Evolutionary conservation across 306 rosid genomes (phyloP).

Genomic region (Spatholobus suberectus): DNA sequence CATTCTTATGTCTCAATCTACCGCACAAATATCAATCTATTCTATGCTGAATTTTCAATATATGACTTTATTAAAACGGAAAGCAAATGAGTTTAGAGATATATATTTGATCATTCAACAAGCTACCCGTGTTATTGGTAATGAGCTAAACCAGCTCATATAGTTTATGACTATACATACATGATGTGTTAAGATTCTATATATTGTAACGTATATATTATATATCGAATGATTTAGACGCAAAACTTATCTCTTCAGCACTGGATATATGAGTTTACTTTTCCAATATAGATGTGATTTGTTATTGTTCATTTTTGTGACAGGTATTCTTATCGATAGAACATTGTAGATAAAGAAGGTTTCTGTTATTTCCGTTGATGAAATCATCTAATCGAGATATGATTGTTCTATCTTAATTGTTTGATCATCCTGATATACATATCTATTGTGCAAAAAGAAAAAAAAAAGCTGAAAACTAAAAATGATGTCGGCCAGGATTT

Average conservation of each 20-base stretch:
- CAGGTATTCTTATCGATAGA: not conserved
- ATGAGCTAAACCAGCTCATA: not conserved
- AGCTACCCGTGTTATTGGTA: slow-evolving; percentile 1
- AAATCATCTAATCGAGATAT: not conserved
- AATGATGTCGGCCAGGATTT: slow-evolving; percentile 20
- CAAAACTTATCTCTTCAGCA: slow-evolving; percentile 6
- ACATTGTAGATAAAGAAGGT: not conserved
- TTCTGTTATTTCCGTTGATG: slow-evolving; percentile 33
- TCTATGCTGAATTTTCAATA: not conserved
- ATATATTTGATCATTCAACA: not conserved
- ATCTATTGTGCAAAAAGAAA: not conserved
- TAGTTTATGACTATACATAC: not conserved
- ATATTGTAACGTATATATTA: not conserved
- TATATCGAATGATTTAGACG: slow-evolving; percentile 17
- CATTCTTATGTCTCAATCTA: slow-evolving; percentile 27
- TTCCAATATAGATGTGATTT: slow-evolving; percentile 3
- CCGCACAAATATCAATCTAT: not conserved
- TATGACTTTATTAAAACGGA: not conserved
- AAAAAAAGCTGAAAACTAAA: not conserved
- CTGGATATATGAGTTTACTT: not conserved
- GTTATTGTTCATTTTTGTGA: not conserved
- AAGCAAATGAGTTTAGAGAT: not conserved
- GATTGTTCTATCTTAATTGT: not conserved
- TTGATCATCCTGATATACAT: not conserved
- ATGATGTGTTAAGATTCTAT: not conserved